A percentile compares a stretch with the other conserved stretches of the same genome.
phyloP scores from a whole-genome alignment of 2,329 filamentous ascomycete species.

The Botrytis paeoniae region DNA sequence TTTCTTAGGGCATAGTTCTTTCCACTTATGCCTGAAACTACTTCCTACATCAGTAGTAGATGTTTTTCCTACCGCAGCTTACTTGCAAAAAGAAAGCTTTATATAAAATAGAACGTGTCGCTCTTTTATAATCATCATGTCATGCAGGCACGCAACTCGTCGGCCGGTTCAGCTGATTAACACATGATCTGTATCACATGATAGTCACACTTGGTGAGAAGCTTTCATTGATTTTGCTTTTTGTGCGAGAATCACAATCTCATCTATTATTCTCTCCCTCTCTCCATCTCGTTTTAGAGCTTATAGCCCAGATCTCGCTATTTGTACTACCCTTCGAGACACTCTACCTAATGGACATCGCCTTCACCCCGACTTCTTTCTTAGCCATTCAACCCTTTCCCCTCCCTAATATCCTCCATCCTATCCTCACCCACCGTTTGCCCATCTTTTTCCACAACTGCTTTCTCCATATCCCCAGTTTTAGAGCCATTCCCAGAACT shows the following conservation, averaged over 20 bases:
- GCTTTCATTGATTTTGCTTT: background rate
- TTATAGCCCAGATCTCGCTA: background rate
- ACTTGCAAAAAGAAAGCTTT: no score
- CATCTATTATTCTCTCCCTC: background rate
- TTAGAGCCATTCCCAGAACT: background rate
- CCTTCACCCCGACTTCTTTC: background rate
- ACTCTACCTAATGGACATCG: background rate
- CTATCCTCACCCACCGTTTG: no score
- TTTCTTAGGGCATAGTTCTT: no score
- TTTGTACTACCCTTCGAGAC: background rate
- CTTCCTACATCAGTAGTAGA: no score
- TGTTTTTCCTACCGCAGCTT: no score
- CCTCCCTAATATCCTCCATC: no score
- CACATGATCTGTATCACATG: background rate
- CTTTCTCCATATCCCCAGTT: background rate
- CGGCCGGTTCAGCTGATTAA: no score
- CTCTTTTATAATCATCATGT: no score
- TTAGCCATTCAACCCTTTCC: background rate
- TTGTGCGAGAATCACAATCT: background rate
- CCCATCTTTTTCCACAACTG: accelerated
- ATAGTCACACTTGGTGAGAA: background rate
- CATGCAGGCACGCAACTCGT: no score
- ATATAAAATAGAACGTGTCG: no score
- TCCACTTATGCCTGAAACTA: no score
- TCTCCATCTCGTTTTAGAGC: background rate